Evolutionary conservation across 495 filamentous ascomycete genomes (phyloP).

Genomic region (Penicillium turbatum): DNA sequence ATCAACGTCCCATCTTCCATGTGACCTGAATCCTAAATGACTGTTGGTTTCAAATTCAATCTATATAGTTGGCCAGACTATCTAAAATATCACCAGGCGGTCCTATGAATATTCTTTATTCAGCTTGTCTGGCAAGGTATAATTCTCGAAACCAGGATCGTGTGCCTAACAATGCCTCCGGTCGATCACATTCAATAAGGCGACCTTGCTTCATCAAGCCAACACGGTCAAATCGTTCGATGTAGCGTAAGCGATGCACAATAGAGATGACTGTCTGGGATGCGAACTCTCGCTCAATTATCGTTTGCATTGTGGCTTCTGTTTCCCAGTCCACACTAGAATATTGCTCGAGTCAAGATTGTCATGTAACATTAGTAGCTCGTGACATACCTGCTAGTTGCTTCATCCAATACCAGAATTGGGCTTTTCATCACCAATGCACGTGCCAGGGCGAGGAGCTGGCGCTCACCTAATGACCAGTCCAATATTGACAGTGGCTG

Average conservation of each 20-base stretch:
- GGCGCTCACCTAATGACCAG: slow-evolving; percentile 22
- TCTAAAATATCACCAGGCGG: no score
- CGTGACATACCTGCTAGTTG: slow-evolving; percentile 23
- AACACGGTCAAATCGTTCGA: slow-evolving; percentile 40
- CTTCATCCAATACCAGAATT: slow-evolving; percentile 26
- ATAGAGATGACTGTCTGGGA: slow-evolving; percentile 42
- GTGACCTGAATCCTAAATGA: no score
- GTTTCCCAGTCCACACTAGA: slow-evolving; percentile 23
- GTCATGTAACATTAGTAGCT: slow-evolving; percentile 1
- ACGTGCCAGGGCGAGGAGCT: slow-evolving; percentile 22
- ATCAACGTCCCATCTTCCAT: no score
- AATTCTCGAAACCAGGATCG: slow-evolving; percentile 9
- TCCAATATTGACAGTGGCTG: slow-evolving; percentile 1
- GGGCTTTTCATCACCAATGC: slow-evolving; percentile 11
- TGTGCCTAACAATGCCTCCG: slow-evolving; percentile 24
- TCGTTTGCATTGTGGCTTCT: slow-evolving; percentile 20
- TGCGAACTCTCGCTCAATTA: slow-evolving; percentile 30
- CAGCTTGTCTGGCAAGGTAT: background rate
- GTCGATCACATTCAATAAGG: slow-evolving; percentile 35
- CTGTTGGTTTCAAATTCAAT: no score
- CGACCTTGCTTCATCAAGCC: slow-evolving; percentile 31
- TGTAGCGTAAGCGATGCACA: slow-evolving; percentile 38
- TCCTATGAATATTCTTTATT: background rate
- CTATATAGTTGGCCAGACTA: no score
- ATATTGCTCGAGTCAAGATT: background rate